phyloP scores from a whole-genome alignment of 2,329 filamentous ascomycete genomes.

The Emmonsiellopsis sp. region DNA sequence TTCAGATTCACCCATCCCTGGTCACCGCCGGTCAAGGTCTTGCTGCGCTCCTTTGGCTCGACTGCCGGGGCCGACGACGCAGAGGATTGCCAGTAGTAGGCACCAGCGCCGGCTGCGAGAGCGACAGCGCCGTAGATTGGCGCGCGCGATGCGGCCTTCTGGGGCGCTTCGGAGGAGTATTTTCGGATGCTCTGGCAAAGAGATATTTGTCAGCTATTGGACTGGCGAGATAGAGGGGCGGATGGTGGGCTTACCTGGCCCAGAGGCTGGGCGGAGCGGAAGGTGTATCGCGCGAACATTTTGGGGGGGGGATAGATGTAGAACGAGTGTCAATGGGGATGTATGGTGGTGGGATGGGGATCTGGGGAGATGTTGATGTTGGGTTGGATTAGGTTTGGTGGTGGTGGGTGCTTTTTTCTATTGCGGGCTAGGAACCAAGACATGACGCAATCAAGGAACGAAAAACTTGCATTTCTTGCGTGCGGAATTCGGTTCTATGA shows the following conservation, averaged over 20 bases:
- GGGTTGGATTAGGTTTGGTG: background rate
- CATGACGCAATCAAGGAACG: background rate
- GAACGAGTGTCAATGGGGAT: background rate
- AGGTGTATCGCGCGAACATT: slow-evolving; percentile 59
- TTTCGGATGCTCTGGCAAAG: slow-evolving; percentile 49
- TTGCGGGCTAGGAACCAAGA: background rate
- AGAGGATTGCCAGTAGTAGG: slow-evolving; percentile 38
- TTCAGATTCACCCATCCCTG: slow-evolving; percentile 80
- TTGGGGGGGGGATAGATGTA: slow-evolving; percentile 21
- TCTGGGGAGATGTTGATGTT: background rate
- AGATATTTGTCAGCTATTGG: slow-evolving; percentile 7
- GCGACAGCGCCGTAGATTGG: slow-evolving; percentile 45
- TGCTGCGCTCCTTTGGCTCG: slow-evolving; percentile 29
- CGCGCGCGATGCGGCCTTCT: slow-evolving; percentile 47
- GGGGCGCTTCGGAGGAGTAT: slow-evolving; percentile 59
- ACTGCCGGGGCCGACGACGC: slow-evolving; percentile 22
- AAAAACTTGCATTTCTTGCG: background rate
- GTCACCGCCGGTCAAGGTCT: slow-evolving; percentile 69
- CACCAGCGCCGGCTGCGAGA: slow-evolving; percentile 45
- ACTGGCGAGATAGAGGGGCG: slow-evolving; percentile 4
- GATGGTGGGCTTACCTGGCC: slow-evolving; percentile 46
- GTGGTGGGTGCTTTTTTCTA: background rate
- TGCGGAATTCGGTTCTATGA: too few species aligned
- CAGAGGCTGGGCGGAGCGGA: slow-evolving; percentile 56
- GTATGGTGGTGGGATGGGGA: background rate